A percentile compares a stretch with the other conserved stretches of the same genome.
Evolutionary conservation across 73 alveolate genomes (phyloP).

Genomic region (Paramecium primaurelia): DNA sequence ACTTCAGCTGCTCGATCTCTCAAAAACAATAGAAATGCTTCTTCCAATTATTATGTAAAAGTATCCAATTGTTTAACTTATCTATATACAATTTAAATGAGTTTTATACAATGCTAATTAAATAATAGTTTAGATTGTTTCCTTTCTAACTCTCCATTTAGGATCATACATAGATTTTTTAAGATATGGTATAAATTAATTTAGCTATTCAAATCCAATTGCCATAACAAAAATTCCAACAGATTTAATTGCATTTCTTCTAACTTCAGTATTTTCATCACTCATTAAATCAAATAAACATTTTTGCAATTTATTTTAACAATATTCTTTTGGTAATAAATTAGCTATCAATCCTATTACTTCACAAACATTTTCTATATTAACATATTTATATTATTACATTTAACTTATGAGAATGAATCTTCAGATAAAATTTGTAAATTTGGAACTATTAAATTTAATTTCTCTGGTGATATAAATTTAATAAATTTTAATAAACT

Average conservation of each 20-base stretch:
- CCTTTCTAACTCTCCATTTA: conserved; percentile 96
- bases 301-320: conserved; percentile 77
- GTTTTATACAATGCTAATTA: conserved; percentile 65
- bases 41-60: conserved; percentile 79
- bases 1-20: conserved; percentile 95
- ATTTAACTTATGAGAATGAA: conserved; percentile 30
- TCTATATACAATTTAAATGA: conserved; percentile 45
- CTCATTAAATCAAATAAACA: conserved; percentile 83
- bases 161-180: conserved; percentile 87
- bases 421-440: conserved; percentile 43
- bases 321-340: conserved; percentile 83
- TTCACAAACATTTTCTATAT: conserved; percentile 80
- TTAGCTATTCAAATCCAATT: conserved; percentile 85
- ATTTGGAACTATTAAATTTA: conserved; percentile 54
- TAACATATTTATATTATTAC: background rate
- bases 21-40: conserved; percentile 80
- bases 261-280: conserved; percentile 96
- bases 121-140: conserved; percentile 84
- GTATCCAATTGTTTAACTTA: conserved; percentile 72
- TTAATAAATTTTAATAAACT: conserved; percentile 64
- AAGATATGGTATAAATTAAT: conserved; percentile 70
- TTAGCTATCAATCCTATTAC: conserved; percentile 85
- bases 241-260: conserved; percentile 85
- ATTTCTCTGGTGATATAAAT: conserved; percentile 73
- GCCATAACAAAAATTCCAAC: conserved; percentile 85